A percentile compares a stretch with the other conserved stretches of the same genome.
phyloP scores from a whole-genome alignment of 2,329 filamentous ascomycete species.

The Stemphylium vesicarium region DNA sequence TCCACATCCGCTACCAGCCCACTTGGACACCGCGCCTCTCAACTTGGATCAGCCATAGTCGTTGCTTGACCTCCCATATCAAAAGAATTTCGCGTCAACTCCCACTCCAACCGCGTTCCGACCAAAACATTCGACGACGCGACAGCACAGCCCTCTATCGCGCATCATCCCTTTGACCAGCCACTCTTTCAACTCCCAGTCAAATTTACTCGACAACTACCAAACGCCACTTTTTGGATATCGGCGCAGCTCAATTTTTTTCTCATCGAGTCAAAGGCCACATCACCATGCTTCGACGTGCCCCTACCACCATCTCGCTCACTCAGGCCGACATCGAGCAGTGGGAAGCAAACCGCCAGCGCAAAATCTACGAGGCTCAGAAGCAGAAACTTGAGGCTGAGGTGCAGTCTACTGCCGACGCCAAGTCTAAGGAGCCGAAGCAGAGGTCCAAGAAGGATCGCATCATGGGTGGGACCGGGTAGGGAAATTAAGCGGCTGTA shows the following conservation, averaged over 20 bases:
- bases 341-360: conserved; percentile 68
- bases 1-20: neutral
- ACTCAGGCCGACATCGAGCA: conserved; percentile 73
- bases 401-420: conserved; percentile 22
- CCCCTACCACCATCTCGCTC: conserved; percentile 70
- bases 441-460: conserved; percentile 40
- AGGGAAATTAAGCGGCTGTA: too few species aligned
- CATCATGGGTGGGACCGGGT: conserved; percentile 34
- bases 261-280: neutral
- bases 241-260: neutral
- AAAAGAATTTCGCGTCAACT: too few species aligned
- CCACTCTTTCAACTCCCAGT: too few species aligned
- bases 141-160: too few species aligned
- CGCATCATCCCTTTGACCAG: too few species aligned
- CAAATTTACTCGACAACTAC: neutral
- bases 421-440: conserved; percentile 22
- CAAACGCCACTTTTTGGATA: neutral
- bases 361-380: conserved; percentile 39
- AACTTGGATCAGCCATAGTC: too few species aligned
- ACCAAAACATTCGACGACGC: too few species aligned
- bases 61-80: too few species aligned
- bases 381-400: conserved; percentile 28
- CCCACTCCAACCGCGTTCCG: too few species aligned
- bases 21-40: too few species aligned
- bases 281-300: conserved; percentile 67